phyloP scores from a whole-genome alignment of 2,329 filamentous ascomycete species.

The Diaporthe citri region DNA sequence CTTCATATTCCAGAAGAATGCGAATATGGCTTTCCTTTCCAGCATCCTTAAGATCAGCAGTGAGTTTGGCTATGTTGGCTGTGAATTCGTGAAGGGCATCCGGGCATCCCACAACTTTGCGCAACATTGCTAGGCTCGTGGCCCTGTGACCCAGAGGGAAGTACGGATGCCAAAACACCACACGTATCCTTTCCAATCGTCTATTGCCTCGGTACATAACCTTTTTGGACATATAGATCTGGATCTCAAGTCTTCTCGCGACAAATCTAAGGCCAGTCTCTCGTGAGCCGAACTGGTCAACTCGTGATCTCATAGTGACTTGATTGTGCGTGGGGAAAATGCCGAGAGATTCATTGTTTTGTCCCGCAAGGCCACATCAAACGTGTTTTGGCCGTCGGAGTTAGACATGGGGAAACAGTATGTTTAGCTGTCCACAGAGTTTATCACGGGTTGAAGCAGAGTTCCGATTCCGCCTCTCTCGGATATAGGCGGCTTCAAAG shows the following conservation, averaged over 20 bases:
- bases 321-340: not conserved
- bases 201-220: too few relatives aligned
- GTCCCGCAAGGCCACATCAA: not conserved
- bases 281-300: not conserved
- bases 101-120: not conserved
- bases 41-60: too few relatives aligned
- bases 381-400: not conserved
- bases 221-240: not conserved
- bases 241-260: not conserved
- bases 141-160: not conserved
- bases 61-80: too few relatives aligned
- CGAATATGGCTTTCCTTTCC: too few relatives aligned
- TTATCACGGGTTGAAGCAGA: not conserved
- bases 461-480: not conserved
- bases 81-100: too few relatives aligned
- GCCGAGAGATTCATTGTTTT: not conserved
- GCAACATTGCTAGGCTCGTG: not conserved
- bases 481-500: not conserved
- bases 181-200: too few relatives aligned
- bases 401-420: not conserved
- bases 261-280: not conserved
- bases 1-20: too few relatives aligned
- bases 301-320: not conserved
- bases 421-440: not conserved
- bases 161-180: not conserved